Evolutionary conservation across 192 early-diverging fungal species (phyloP).

Genomic region (Podila epicladia): DNA sequence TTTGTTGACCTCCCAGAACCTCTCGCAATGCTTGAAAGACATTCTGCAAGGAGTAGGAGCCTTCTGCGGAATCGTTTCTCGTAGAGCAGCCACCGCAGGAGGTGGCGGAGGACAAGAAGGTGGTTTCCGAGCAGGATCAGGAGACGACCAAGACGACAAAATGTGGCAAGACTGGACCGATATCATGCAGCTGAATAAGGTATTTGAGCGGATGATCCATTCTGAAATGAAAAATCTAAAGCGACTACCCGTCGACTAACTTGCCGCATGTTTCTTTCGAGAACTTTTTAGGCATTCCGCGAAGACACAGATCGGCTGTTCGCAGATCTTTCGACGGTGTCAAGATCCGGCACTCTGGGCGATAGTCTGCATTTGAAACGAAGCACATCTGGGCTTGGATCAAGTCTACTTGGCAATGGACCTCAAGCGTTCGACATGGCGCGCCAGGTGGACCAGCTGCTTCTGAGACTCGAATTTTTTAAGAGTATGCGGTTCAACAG

Average conservation of each 20-base stretch:
- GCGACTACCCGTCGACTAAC: too few species aligned
- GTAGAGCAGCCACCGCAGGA: constrained; percentile 36
- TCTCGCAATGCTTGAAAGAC: constrained; percentile 12
- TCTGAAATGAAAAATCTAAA: background rate
- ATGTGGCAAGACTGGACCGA: constrained; percentile 45
- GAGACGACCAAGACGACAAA: constrained; percentile 23
- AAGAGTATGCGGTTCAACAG: constrained; percentile 35
- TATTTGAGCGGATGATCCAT: background rate
- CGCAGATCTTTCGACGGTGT: constrained; percentile 20
- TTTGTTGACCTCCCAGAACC: constrained; percentile 18
- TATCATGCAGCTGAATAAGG: constrained; percentile 23
- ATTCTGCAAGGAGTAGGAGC: constrained; percentile 13
- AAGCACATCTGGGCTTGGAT: constrained; percentile 29
- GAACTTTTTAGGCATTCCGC: constrained; percentile 21
- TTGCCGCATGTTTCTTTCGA: background rate
- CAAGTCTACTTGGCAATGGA: constrained; percentile 32
- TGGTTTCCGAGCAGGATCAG: constrained; percentile 26
- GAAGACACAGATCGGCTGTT: constrained; percentile 17
- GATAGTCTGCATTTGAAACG: constrained; percentile 27
- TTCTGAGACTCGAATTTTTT: constrained; percentile 35
- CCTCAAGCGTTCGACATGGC: constrained; percentile 23
- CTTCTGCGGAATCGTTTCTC: constrained; percentile 28
- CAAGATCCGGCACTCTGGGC: constrained; percentile 22
- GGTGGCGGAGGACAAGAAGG: constrained; percentile 34
- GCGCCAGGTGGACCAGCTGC: constrained; percentile 35